A percentile compares a stretch with the other conserved stretches of the same genome.
Evolutionary conservation across 2,329 filamentous ascomycete genomes (phyloP).

Genomic region (Clarireedia hainanense): DNA sequence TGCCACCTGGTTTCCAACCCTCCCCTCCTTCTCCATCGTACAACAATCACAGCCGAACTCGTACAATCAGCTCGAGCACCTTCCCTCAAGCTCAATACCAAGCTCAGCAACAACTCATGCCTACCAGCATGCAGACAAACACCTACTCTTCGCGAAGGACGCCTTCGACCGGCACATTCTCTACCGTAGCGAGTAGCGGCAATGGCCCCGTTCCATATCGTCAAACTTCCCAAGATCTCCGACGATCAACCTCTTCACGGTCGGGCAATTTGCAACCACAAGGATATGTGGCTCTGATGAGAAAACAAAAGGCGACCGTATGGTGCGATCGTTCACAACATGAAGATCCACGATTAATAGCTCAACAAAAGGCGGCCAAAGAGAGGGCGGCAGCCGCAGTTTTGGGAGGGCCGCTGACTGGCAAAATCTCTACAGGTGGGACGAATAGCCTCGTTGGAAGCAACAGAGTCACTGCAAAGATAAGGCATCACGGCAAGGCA

Average conservation of each 20-base stretch:
- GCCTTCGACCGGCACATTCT: slow-evolving; percentile 62
- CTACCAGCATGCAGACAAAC: slow-evolving; percentile 25
- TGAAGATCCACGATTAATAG: slow-evolving; percentile 77
- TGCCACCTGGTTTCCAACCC: slow-evolving; percentile 22
- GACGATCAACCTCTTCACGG: slow-evolving; percentile 74
- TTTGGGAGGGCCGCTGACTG: slow-evolving; percentile 44
- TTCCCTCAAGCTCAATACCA: slow-evolving; percentile 20
- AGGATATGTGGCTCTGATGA: slow-evolving; percentile 92
- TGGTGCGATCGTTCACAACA: slow-evolving; percentile 95
- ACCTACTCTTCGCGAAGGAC: slow-evolving; percentile 42
- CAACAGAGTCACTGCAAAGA: slow-evolving; percentile 69
- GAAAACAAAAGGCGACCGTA: slow-evolving; percentile 94
- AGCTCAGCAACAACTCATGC: slow-evolving; percentile 15
- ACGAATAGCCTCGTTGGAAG: slow-evolving; percentile 30
- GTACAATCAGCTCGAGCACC: slow-evolving; percentile 32
- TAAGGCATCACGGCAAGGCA: slow-evolving; percentile 76
- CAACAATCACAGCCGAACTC: slow-evolving; percentile 26
- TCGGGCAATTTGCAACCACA: slow-evolving; percentile 48
- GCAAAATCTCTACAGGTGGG: slow-evolving; percentile 33
- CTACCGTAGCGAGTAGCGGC: slow-evolving; percentile 53
- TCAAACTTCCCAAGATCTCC: slow-evolving; percentile 53
- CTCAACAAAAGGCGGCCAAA: slow-evolving; percentile 81
- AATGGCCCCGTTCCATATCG: slow-evolving; percentile 41
- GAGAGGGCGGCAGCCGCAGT: slow-evolving; percentile 80
- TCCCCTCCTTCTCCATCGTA: slow-evolving; percentile 16